Base-by-base conservation (phyloP, 2,329 filamentous ascomycete genomes). In the Esteya vermicola region DNA sequence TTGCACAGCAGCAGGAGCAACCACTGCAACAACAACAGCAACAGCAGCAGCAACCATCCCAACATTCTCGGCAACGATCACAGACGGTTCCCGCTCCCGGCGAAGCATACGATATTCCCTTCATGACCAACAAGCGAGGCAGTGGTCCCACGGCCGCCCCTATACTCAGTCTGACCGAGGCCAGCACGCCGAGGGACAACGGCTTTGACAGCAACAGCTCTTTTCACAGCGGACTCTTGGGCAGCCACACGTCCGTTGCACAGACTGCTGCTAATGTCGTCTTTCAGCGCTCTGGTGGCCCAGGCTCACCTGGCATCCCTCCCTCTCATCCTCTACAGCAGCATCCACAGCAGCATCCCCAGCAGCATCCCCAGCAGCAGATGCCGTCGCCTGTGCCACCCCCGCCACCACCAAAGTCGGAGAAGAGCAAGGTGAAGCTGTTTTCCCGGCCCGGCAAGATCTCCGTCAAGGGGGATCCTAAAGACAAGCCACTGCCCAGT, bases 381-480 rank as follows among this genome's bases (percentile, higher is more conserved):
- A 39, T 33, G 10, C 20, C 42, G n/a, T 57, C 55, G 19, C 64
- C 54, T 19, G 58, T 58, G 19, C 54, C 55, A 9, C 55, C 52
- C 14, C 65, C 59, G 23, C 57, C 56, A 10, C 60, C 62, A 33
- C 59, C 65, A 3, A 72, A 74, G 50, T 65, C 72, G 22, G 78
- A 84, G 50, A 83, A 84, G 57, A 77, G 77, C 45, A 86, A 85
- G 59, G 81, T 84, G 55, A 89, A 89, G 62, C 66, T 89, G 22
- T 88, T 88, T 54, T 84, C 79, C 7, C 72, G 83, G 38, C 81
- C 81, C 1, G 80, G 81, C 52, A 85, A 80, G 59, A 82, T 85
- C 50, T 71, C 73, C 38, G 75, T 77, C 42, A 85, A 81, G 54
- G 70, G 75, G 27, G 79, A 85, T 9, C 48, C 66, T 7, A 79